Evolutionary conservation across 148 eudicot genomes (phyloP), one percentile per base, ranked within the genome.

Genomic region (Oxyria digyna): DNA sequence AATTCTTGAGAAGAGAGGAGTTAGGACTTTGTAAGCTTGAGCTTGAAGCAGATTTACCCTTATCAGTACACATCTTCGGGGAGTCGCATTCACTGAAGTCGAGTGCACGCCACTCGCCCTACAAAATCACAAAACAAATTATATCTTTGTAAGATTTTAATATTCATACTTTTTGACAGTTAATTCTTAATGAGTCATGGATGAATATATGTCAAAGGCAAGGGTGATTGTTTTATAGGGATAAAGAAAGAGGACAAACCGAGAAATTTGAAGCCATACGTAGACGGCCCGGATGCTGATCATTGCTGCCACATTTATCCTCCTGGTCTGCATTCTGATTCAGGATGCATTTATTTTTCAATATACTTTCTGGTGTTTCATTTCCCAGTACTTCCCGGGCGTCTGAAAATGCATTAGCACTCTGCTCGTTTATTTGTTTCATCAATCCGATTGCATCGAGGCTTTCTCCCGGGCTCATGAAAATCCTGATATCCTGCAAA

Each of bases 361-460:
- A 40, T 74, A 87, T 81, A 33, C 92, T 80, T 78, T 86, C 86
- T 2, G 97, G 97, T 50, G 96, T 91, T 71, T 94, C 97, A 66
- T 79, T 85, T 43, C 96, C 99, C 69, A 91, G 74, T 71, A 87
- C 89, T 79, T 88, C 85, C 67, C 86, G 84, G 50, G 96, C 97
- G 76, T 86, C 87, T 67, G 99, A 97, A 77, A 82, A 88, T 65
- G 97, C 81, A 42, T 82, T 78, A 62, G 93, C 97, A 68, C 82
- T 87, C 68, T 87, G 88, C 75, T 88, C 91, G 26, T 88, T 86
- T 62, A 88, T 74, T 73, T 94, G 96, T 69, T 87, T 88, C 96
- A 91, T 87, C 77, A 94, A 80, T 64, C 96, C 99, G 38, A 90
- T 69, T 18, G 97, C 99, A 79, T 91, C 99, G 45, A 79, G 78